Evolutionary conservation across 2,329 filamentous ascomycete genomes (phyloP), one percentile per base, ranked within the genome.

Genomic region (Fusarium chaquense): DNA sequence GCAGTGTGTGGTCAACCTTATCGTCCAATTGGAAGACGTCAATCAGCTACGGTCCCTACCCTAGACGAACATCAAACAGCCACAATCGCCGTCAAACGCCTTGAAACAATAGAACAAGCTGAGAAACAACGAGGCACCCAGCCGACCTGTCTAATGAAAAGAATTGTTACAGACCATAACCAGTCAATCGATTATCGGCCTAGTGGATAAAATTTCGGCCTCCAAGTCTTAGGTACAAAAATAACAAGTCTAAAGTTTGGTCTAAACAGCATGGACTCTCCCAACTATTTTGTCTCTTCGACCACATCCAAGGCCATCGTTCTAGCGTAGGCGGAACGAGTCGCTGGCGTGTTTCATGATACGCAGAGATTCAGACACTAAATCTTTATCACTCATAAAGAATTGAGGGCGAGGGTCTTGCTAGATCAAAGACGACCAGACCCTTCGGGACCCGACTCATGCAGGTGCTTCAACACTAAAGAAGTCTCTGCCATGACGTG

Each of bases 281-380:
- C 28, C 11, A 30, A 11, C 11, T 30, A 30, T 11, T 30, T 30
- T 30, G 10, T 11, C 10, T 11, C 28, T 11, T 30, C 4, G 10
- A 30, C 28, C 28, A 11, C 11, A 30, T 30, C 28, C 9, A 10
- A 30, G 10, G 28, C 28, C n/a, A 57, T 49, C 16, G 15, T 61
- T 66, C 33, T 67, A 67, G 62, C 50, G 62, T 24, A 30, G n/a
- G 33, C 41, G 8, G 36, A 33, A 47, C 11, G 33, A 22, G 5
- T 52, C 18, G 13, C 57, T 40, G 50, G 57, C 40, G 58, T 35
- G 64, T 67, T 67, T 67, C 64, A 67, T 28, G 18, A 44, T 41
- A 35, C 35, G 15, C 16, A 32, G 30, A 26, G 38, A 49, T 12
- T 49, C 35, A 49, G 20, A n/a, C 36, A 32, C 33, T 50, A 26